A percentile compares a stretch with the other conserved stretches of the same genome.
Evolutionary conservation across 2,329 filamentous ascomycete species (phyloP).

Genomic region (Chaetomium strumarium): DNA sequence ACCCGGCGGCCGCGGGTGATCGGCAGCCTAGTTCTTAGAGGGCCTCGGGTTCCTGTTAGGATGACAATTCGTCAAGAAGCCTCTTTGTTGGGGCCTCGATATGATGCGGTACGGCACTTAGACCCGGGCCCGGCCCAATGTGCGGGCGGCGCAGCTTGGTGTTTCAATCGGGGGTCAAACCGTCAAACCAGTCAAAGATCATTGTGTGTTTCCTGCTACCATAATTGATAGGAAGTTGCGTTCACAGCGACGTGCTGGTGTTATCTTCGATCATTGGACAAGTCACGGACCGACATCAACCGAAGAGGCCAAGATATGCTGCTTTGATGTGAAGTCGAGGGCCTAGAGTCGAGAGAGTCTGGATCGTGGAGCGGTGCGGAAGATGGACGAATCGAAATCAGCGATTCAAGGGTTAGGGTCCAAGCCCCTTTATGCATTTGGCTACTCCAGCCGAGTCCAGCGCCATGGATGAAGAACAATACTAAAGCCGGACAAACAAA

Average conservation of each 20-base stretch:
- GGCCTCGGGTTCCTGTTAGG: not conserved
- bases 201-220: not conserved
- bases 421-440: not conserved
- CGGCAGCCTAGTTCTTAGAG: no score
- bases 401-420: not conserved
- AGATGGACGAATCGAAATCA: not conserved
- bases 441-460: not conserved
- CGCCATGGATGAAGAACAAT: not conserved
- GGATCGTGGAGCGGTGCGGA: not conserved
- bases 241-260: no score
- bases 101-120: no score
- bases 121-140: slow-evolving; percentile 3
- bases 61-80: not conserved
- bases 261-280: not conserved
- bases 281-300: not conserved
- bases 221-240: no score
- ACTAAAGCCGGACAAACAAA: not conserved
- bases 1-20: not conserved
- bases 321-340: not conserved
- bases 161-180: slow-evolving; percentile 5
- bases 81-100: not conserved
- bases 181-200: no score
- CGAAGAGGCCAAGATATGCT: no score
- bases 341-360: not conserved
- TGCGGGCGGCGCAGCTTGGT: slow-evolving; percentile 7